Base-by-base conservation (phyloP, 2,329 filamentous ascomycete species). In the Sclerotinia minor region DNA sequence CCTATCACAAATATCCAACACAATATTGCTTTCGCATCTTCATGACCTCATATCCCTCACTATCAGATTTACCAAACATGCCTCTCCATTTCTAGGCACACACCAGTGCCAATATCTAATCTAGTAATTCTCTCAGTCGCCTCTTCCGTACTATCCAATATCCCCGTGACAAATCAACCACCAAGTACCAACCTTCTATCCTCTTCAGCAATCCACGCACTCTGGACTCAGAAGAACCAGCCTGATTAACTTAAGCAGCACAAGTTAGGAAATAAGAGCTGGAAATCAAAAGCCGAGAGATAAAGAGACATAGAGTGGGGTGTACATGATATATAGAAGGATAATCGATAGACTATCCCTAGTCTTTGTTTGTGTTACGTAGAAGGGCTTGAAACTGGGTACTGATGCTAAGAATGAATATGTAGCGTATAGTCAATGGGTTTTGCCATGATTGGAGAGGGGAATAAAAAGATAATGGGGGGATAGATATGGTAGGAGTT, bases 191-290 rank as follows among this genome's bases (percentile, higher is more conserved):
- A 17, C 21, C 29, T 21, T 21, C n/a, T 35, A n/a, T 11, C 1
- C 1, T 9, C 3, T 35, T 1, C 0, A 21, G 11, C 2, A 32
- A 32, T 0, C 21, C 29, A 4, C 26, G 3, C 0, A 19, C 49
- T 47, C 13, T n/a, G 2, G 0, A 1, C n/a, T 60, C 11, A 32
- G 13, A 9, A n/a, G 11, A 60, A n/a, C 6, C 29, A 15, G 9
- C 17, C 15, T 60, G 47, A 17, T 29, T 60, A 24, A 35, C 9
- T 13, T 35, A 32, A 9, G 1, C 6, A 13, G 21, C 6, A 15
- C 44, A 60, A 4, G 21, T n/a, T n/a, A 2, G 29, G 29, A 29
- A 29, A 29, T 29, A 29, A 29, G 29, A 29, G 29, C 29, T 29
- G 29, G 29, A 5, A 29, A 29, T 3, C 5, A 29, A 5, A 24